Evolutionary conservation across 164 flowering plant species (phyloP).

Genomic region (Nymphaea thermarum): DNA sequence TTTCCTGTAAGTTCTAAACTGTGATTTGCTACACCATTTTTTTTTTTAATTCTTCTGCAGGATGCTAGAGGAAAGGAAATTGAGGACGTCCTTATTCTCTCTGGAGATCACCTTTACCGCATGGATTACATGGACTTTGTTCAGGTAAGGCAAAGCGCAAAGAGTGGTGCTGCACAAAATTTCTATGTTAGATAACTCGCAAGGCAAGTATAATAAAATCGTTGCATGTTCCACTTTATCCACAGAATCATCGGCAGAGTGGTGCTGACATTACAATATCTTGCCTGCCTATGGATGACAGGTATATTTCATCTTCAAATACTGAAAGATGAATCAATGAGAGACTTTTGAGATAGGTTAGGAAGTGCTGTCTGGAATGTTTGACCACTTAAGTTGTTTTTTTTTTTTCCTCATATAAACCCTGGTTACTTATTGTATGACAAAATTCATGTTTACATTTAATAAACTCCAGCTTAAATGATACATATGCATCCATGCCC

Average conservation of each 20-base stretch:
- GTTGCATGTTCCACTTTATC: conserved; percentile 4
- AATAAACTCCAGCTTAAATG: too few relatives aligned
- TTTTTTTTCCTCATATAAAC: too few relatives aligned
- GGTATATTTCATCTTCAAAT: conserved; percentile 23
- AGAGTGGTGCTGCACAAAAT: neutral
- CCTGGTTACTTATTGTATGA: too few relatives aligned
- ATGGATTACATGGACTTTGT: conserved; percentile 96
- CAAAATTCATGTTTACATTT: too few relatives aligned
- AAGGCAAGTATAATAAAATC: neutral
- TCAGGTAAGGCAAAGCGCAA: conserved; percentile 32
- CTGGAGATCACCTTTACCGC: conserved; percentile 92
- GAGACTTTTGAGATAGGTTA: too few relatives aligned
- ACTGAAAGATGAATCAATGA: too few relatives aligned
- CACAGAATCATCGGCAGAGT: conserved; percentile 71
- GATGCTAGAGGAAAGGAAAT: conserved; percentile 72
- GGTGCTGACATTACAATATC: conserved; percentile 92
- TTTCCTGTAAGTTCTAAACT: neutral
- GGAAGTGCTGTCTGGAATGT: too few relatives aligned
- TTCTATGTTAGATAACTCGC: neutral
- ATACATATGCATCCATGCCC: too few relatives aligned
- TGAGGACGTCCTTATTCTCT: conserved; percentile 84
- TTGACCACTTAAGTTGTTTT: too few relatives aligned
- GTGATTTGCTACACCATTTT: too few relatives aligned
- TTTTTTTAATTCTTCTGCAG: conserved; percentile 16
- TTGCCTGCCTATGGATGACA: conserved; percentile 77